phyloP scores from a whole-genome alignment of 345 rosid genomes.

The Salix udensis region DNA sequence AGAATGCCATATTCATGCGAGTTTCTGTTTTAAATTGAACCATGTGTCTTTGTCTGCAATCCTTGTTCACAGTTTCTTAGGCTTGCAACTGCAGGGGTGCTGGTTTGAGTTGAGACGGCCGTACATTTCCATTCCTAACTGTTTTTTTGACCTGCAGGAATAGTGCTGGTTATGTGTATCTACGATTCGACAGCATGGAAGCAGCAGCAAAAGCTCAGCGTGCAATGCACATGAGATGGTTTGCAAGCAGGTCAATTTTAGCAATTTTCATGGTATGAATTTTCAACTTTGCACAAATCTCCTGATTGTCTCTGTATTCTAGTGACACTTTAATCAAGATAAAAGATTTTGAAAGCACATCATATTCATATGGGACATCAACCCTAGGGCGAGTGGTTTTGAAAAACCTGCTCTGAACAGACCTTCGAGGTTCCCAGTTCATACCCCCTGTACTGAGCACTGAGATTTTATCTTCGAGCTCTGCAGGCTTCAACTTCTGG shows the following conservation, averaged over 20 bases:
- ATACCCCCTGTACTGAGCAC: background rate
- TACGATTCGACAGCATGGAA: slow-evolving; percentile 60
- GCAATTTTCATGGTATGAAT: slow-evolving; percentile 71
- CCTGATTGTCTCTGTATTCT: background rate
- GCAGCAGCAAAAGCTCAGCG: slow-evolving; percentile 65
- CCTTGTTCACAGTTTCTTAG: background rate
- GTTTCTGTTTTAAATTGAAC: no score
- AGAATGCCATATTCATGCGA: background rate
- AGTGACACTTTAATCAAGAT: background rate
- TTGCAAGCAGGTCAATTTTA: slow-evolving; percentile 75
- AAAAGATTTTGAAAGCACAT: background rate
- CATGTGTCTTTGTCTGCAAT: background rate
- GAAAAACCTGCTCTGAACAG: background rate
- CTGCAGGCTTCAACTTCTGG: background rate
- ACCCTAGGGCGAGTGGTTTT: background rate
- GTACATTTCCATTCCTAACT: background rate
- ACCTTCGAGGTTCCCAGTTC: background rate
- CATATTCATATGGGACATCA: background rate
- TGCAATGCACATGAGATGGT: slow-evolving; percentile 95
- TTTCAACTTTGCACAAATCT: background rate
- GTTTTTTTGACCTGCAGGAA: slow-evolving; percentile 41
- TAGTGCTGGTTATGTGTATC: slow-evolving; percentile 73
- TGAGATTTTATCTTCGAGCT: background rate
- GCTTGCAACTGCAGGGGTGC: background rate
- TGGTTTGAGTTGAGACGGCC: background rate